These are phyloP conservation scores for Polytrichum formosum DNA, from an alignment of 225 moss, liverwort and hornwort species.

Conservation along the genomic window DNA sequence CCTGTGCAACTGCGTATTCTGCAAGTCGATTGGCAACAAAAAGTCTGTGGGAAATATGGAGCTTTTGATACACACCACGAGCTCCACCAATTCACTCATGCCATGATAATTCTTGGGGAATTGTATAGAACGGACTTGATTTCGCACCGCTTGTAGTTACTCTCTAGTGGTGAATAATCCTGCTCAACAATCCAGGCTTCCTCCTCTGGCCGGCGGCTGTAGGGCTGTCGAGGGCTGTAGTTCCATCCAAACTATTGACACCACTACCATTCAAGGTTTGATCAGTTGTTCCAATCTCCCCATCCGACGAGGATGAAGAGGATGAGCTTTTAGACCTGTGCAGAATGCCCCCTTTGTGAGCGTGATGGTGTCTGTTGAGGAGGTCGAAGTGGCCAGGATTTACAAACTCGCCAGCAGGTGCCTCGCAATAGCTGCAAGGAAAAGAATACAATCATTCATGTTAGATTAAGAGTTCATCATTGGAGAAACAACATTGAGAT, in stretches of 20 bases:
- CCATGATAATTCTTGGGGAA: too few species aligned
- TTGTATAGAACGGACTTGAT: too few species aligned
- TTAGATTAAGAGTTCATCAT: not conserved
- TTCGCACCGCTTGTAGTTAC: too few species aligned
- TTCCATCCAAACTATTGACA: conserved; percentile 21
- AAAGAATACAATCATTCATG: not conserved
- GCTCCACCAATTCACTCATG: too few species aligned
- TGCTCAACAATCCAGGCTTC: conserved; percentile 33
- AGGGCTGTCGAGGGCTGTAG: conserved; percentile 10
- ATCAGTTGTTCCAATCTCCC: not conserved
- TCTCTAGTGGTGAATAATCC: conserved; percentile 30
- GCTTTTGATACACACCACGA: too few species aligned
- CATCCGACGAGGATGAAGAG: conserved; percentile 28
- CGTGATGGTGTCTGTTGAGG: conserved; percentile 24
- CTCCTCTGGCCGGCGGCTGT: conserved; percentile 13
- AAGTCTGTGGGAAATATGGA: too few species aligned
- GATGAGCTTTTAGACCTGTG: conserved; percentile 12
- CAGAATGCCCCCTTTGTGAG: not conserved
- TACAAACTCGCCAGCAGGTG: conserved; percentile 45
- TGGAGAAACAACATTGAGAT: not conserved
- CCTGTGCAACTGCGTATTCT: too few species aligned
- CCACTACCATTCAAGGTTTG: not conserved
- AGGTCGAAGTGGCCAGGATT: conserved; percentile 60
- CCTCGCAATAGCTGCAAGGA: conserved; percentile 45
- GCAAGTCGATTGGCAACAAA: too few species aligned